A percentile compares a stretch with the other conserved stretches of the same genome.
Conservation (phyloP, 1,284 basidiomycete species). For the Moesziomyces parantarcticus region DNA sequence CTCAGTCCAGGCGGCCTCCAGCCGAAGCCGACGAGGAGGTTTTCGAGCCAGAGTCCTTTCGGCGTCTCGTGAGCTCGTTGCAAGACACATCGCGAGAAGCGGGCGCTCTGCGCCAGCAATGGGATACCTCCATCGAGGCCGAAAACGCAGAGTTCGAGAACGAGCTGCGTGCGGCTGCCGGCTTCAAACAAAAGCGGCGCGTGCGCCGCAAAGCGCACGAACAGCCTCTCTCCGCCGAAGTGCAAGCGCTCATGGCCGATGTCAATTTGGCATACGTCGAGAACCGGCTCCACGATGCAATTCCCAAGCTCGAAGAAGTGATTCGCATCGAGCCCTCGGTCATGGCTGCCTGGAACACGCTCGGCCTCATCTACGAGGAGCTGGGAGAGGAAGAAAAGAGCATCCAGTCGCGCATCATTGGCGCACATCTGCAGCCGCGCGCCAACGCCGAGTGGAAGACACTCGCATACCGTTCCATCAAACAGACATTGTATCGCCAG, state of each 20-base stretch:
- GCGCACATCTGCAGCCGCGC: slow-evolving; percentile 81
- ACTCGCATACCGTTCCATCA: slow-evolving; percentile 73
- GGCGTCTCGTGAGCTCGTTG: slow-evolving; percentile 49
- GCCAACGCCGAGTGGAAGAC: slow-evolving; percentile 89
- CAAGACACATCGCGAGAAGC: slow-evolving; percentile 44
- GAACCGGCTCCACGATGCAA: slow-evolving; percentile 76
- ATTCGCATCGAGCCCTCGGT: slow-evolving; percentile 92
- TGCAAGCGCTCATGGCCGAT: slow-evolving; percentile 81
- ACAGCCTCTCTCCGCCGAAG: slow-evolving; percentile 78
- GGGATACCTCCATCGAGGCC: slow-evolving; percentile 59
- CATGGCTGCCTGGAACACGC: slow-evolving; percentile 83
- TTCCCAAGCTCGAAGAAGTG: slow-evolving; percentile 86
- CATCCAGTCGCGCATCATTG: slow-evolving; percentile 87
- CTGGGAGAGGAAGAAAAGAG: slow-evolving; percentile 77
- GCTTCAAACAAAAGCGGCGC: slow-evolving; percentile 47
- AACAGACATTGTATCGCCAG: slow-evolving; percentile 80
- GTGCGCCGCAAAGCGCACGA: slow-evolving; percentile 32
- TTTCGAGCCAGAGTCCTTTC: slow-evolving; percentile 53
- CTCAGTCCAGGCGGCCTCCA: background rate
- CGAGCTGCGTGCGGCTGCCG: slow-evolving; percentile 57
- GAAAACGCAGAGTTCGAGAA: slow-evolving; percentile 61
- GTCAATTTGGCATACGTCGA: slow-evolving; percentile 89
- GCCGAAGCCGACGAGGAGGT: slow-evolving; percentile 27
- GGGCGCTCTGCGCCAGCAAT: slow-evolving; percentile 38
- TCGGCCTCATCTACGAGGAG: slow-evolving; percentile 82